Evolutionary conservation across 495 filamentous ascomycete species (phyloP), one percentile per base, ranked within the genome.

Genomic region (Talaromyces stipitatus): DNA sequence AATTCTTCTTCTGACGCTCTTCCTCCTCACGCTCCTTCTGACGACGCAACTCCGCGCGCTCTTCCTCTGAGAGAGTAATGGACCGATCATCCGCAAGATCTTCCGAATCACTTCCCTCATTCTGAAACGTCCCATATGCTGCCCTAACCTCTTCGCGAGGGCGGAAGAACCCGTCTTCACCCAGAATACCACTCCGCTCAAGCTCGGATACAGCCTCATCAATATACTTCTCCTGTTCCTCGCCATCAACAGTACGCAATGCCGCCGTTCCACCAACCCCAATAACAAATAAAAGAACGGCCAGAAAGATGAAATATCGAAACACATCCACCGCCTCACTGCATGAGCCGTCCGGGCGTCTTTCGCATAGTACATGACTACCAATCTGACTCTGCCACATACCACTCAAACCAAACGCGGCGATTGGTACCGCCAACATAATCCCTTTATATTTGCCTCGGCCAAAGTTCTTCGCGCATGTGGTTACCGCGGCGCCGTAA

Each of bases 381-480:
- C 88, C 92, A 33, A 95, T 67, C 73, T 98, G 94, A 61, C 89
- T 94, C 74, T 89, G 79, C 87, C 92, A 95, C 88, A 98, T 89
- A 4, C 90, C 88, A 62, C 92, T 95, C 48, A 98, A 71, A 10
- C 94, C 94, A 66, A 96, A 95, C 2, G 87, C 84, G 0, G 94
- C 90, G 73, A 98, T 97, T 6, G 94, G 94, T 52, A 89, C 70
- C 22, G 92, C 92, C 54, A 98, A 74, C 64, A 95, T 91, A 56
- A 98, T 69, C 0, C 94, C 92, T 66, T 91, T 88, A 62, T 95
- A 83, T 65, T 86, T 91, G 3, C 91, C 89, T 36, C 85, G 77
- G 18, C 92, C 90, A 68, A 97, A 97, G 70, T 96, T 97, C 82
- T 98, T 98, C 23, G 92, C 94, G 58, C 91, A 96, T 2, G 92